Evolutionary conservation across 352 stramenopile species (phyloP), one percentile per base, ranked within the genome.

Genomic region (Globisporangium sylvaticum): DNA sequence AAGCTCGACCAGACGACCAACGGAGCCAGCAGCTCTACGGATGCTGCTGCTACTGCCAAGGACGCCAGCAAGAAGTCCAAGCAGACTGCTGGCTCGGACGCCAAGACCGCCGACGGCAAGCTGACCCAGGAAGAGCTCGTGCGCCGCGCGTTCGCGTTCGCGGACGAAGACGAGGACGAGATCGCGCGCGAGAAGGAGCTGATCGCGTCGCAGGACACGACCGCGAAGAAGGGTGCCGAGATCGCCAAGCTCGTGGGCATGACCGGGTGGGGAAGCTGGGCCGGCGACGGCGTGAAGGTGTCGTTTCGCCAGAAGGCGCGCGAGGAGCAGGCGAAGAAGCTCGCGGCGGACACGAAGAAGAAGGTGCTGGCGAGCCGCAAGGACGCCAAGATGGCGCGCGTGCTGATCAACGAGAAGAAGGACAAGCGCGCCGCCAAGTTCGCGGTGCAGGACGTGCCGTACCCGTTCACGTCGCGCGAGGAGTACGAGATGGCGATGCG

Each of bases 401-500:
- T 95, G 62, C 58, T 95, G 27, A 92, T 95, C 62, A 95, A 91
- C 64, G 88, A 96, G 74, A 94, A 91, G 81, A 92, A 92, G 70
- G 86, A 95, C 71, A 93, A 94, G 69, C 97, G 96, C 65, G 87
- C 83, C 27, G 77, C 87, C 62, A 91, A 92, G 75, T 95, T 85
- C 74, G 78, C 78, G 58, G 81, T 96, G 4, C 73, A 87, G 55
- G 87, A 98, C 63, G 93, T 99, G 53, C 97, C 97, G 62, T 99
- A 99, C 79, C 97, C 97, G 32, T 99, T 98, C 79, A 98, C 89
- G 59, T 98, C 89, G 64, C 88, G 95, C 52, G 92, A 95, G 69
- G 92, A 99, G 81, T 99, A 99, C 79, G 97, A 99, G 78, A 89
- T 91, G 65, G 93, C 94, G 52, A 98, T 99, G 88, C 91, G 81